Percentiles rank a stretch among this genome's conserved stretches.
phyloP scores from a whole-genome alignment of 2,329 filamentous ascomycete genomes.

The Sclerotinia minor region DNA sequence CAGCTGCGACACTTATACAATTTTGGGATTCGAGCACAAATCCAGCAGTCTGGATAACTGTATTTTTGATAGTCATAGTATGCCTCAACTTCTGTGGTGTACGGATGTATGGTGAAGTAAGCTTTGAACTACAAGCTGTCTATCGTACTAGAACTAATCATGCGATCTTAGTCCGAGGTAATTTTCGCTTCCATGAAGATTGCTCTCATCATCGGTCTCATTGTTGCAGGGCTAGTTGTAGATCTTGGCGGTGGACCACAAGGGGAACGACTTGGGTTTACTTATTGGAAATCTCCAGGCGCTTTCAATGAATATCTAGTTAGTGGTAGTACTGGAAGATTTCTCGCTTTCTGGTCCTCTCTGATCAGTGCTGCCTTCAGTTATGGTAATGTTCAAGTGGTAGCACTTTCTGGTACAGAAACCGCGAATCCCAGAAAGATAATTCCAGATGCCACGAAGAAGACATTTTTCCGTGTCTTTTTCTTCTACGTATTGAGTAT shows the following conservation, averaged over 20 bases:
- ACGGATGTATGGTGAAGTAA: conserved; percentile 56
- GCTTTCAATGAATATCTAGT: conserved; percentile 69
- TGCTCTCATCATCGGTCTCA: conserved; percentile 62
- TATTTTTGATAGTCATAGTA: conserved; percentile 44
- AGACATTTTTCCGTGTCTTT: conserved; percentile 56
- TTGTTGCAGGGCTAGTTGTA: conserved; percentile 62
- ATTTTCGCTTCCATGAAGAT: conserved; percentile 58
- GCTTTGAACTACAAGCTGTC: conserved; percentile 57
- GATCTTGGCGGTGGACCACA: conserved; percentile 63
- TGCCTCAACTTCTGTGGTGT: conserved; percentile 66
- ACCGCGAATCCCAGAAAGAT: conserved; percentile 53
- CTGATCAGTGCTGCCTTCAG: conserved; percentile 50
- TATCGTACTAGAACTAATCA: conserved; percentile 51
- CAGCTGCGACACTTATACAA: conserved; percentile 61
- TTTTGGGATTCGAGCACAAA: conserved; percentile 63
- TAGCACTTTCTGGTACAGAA: conserved; percentile 58
- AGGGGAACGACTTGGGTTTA: conserved; percentile 61
- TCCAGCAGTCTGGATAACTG: conserved; percentile 46
- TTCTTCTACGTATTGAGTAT: conserved; percentile 50
- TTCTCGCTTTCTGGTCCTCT: conserved; percentile 51
- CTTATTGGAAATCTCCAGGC: conserved; percentile 68
- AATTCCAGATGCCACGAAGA: conserved; percentile 53
- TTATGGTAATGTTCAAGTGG: conserved; percentile 53
- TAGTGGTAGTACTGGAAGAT: conserved; percentile 57
- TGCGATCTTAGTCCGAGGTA: conserved; percentile 44